phyloP scores from a whole-genome alignment of 805 yeast genomes.

The Torulaspora delbrueckii region DNA sequence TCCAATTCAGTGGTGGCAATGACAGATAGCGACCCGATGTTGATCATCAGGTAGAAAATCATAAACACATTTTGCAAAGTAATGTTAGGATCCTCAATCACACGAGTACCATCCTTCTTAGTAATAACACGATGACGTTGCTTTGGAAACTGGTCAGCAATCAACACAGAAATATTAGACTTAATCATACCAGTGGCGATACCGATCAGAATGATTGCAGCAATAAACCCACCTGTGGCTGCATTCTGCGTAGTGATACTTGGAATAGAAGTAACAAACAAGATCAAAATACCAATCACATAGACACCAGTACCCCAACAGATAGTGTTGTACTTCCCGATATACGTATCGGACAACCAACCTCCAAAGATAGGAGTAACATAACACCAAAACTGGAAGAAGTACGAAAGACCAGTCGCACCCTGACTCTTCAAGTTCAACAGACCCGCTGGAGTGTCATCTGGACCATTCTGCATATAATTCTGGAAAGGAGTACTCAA shows the following conservation, averaged over 20 bases:
- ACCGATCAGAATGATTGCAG: constrained; percentile 49
- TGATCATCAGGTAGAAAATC: constrained; percentile 72
- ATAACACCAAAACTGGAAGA: constrained; percentile 80
- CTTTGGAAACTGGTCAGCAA: constrained; percentile 70
- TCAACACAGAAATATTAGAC: constrained; percentile 61
- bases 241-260: constrained; percentile 44
- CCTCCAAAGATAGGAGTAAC: constrained; percentile 77
- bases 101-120: constrained; percentile 57
- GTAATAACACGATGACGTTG: constrained; percentile 55
- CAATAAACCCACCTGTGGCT: constrained; percentile 57
- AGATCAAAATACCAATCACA: constrained; percentile 55
- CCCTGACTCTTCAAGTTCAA: constrained; percentile 54
- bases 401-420: constrained; percentile 68
- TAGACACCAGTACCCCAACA: constrained; percentile 55
- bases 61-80: constrained; percentile 71
- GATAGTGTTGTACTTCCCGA: constrained; percentile 70
- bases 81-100: constrained; percentile 62
- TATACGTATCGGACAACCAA: constrained; percentile 64
- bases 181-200: constrained; percentile 80
- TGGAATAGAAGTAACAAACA: constrained; percentile 68
- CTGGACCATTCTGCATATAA: constrained; percentile 59
- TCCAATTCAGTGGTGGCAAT: constrained; percentile 76
- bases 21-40: constrained; percentile 68
- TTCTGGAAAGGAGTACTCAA: constrained; percentile 71
- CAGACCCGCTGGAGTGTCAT: constrained; percentile 46